Conservation (phyloP, 2,329 filamentous ascomycete species). For the Rachicladosporium sp. region DNA sequence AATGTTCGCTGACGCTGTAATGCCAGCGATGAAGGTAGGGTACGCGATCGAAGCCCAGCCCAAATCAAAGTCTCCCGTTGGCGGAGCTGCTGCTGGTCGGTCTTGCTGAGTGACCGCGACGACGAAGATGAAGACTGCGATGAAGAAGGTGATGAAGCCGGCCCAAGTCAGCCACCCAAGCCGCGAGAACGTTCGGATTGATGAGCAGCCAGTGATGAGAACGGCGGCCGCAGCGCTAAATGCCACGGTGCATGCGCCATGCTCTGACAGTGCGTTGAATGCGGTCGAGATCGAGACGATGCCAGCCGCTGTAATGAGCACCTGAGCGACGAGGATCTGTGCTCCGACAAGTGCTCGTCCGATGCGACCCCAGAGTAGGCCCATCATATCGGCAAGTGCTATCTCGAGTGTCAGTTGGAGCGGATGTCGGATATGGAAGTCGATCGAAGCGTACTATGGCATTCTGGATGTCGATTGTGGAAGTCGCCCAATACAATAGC, state of each 20-base stretch:
- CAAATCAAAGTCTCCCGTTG: constrained; percentile 44
- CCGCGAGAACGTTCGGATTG: constrained; percentile 10
- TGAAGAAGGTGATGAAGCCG: constrained; percentile 45
- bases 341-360: constrained; percentile 41
- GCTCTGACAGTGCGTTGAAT: constrained; percentile 45
- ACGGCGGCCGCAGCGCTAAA: constrained; percentile 24
- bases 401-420: background rate
- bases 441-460: background rate
- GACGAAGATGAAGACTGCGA: constrained; percentile 32
- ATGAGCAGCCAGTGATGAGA: constrained; percentile 9
- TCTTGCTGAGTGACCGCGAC: constrained; percentile 42
- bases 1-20: constrained; percentile 3
- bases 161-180: constrained; percentile 46
- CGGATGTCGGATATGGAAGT: no score
- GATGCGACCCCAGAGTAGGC: constrained; percentile 39
- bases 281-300: constrained; percentile 46
- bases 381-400: constrained; percentile 43
- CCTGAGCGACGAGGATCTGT: constrained; percentile 44
- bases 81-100: constrained; percentile 47
- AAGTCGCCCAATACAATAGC: constrained; percentile 38
- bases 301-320: constrained; percentile 43
- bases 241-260: constrained; percentile 45
- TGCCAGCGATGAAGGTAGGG: constrained; percentile 43
- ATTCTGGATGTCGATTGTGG: constrained; percentile 25
- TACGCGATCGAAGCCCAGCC: constrained; percentile 42